Conservation (phyloP, 345 rosid species). For the Microcos paniculata region DNA sequence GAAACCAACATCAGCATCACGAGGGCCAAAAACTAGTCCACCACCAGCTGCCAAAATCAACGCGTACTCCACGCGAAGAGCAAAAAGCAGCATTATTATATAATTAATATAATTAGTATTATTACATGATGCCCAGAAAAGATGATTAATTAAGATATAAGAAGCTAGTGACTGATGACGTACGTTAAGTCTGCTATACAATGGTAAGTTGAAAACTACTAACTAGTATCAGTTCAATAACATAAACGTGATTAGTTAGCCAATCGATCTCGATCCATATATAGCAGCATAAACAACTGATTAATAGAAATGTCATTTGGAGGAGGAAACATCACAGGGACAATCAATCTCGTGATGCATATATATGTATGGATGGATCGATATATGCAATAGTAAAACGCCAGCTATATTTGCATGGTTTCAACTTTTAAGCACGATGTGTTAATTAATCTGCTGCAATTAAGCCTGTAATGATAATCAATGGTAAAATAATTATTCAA, state of each 20-base stretch:
- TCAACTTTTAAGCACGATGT: too few species aligned
- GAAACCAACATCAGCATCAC: slow-evolving; percentile 36
- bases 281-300: neutral
- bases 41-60: neutral
- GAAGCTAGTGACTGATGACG: neutral
- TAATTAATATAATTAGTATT: neutral
- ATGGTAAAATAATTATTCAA: too few species aligned
- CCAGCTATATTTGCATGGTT: neutral
- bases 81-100: neutral
- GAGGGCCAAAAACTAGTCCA: slow-evolving; percentile 14
- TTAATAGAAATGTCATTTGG: neutral
- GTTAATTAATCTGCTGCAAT: too few species aligned
- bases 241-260: neutral
- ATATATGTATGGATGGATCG: neutral
- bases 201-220: too few species aligned
- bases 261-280: neutral
- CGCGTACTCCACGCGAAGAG: neutral
- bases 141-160: neutral
- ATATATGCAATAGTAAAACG: neutral
- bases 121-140: too few species aligned
- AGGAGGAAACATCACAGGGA: neutral
- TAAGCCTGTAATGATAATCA: too few species aligned
- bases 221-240: neutral
- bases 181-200: neutral
- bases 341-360: neutral